Evolutionary conservation across 345 rosid species (phyloP), one percentile per base, ranked within the genome.

Genomic region (Mercurialis annua): DNA sequence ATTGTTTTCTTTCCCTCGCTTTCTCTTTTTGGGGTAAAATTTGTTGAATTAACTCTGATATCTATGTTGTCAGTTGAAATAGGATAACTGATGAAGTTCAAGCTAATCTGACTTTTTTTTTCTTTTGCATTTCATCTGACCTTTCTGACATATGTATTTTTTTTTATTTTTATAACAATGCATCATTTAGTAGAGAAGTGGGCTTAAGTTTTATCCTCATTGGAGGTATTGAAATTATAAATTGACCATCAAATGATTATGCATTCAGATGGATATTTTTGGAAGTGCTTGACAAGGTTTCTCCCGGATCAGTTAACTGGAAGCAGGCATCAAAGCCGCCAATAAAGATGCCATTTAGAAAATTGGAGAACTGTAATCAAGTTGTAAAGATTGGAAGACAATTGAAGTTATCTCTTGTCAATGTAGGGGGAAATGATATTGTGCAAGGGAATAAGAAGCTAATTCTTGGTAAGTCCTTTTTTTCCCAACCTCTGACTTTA

Each of bases 391-490:
- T 91, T 34, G 97, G 97, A 65, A 84, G 76, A 80, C 81, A 84
- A 68, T 53, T 93, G 83, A 87, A 76, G 46, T 86, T 93, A 70
- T 91, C 99, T 17, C 79, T 93, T 0, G 94, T 91, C 33, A 93
- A 93, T 78, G 90, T 90, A 17, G 92, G 82, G 48, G 99, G 97
- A 70, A 91, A 90, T 71, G 97, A 93, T 75, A 76, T 93, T 49
- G 99, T 93, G 26, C 91, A 85, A 80, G 98, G 97, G 84, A 93
- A 90, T 65, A 90, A 89, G 87, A 90, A 90, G 80, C 96, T 93
- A 76, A 87, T 93, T 72, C 90, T 89, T 51, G 96, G 97, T 93
- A 87, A 69, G 64, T 50, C 52, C 44, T 26, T 48, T 10, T 43
- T 43, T 46, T 14, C 27, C 16, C 0, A 43, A 59, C 16, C 23